Evolutionary conservation across 164 flowering plant genomes (phyloP), one percentile per base, ranked within the genome.

Genomic region (Kingdonia uniflora): DNA sequence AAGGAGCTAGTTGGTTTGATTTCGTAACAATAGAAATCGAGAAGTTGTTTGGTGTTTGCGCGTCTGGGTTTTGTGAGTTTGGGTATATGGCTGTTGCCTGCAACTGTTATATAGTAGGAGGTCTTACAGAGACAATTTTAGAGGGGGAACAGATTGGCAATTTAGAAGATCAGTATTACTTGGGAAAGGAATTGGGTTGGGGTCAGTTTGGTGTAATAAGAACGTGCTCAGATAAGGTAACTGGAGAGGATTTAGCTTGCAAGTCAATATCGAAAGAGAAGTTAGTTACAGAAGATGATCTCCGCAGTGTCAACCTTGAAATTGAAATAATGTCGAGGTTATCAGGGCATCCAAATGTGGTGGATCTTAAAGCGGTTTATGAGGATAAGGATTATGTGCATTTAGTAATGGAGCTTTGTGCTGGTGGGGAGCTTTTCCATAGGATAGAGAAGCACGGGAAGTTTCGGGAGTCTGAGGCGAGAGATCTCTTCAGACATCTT

Each of bases 191-290:
- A 54, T 62, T 85, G 66, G 95, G 90, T 20, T 71, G 73, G 87
- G 95, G 95, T 12, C 87, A 80, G 55, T 85, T 82, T 67, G 95
- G 95, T 14, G 70, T 85, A n/a, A 85, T 79, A 14, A 60, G 82
- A 55, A 55, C 50, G 0, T 85, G 95, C 54, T 62, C 71, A 14
- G 85, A 85, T 61, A 80, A 69, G 67, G 51, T 70, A 16, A 80
- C 80, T 21, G 74, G 81, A 11, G 78, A 77, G 53, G 54, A 63
- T 5, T 63, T 77, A 52, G 85, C 85, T 0, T 80, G 85, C 46
- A 80, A 80, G 49, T 80, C 85, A 5, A 80, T 77, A 38, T 62
- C 80, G 0, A 80, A 77, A 62, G 75, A 75, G 47, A 70, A 68
- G 54, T 65, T 80, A 57, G 72, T 71, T 21, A 75, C 80, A 2